Evolutionary conservation across 2,329 filamentous ascomycete species (phyloP), one percentile per base, ranked within the genome.

Genomic region (Tolypocladium endophyticum): DNA sequence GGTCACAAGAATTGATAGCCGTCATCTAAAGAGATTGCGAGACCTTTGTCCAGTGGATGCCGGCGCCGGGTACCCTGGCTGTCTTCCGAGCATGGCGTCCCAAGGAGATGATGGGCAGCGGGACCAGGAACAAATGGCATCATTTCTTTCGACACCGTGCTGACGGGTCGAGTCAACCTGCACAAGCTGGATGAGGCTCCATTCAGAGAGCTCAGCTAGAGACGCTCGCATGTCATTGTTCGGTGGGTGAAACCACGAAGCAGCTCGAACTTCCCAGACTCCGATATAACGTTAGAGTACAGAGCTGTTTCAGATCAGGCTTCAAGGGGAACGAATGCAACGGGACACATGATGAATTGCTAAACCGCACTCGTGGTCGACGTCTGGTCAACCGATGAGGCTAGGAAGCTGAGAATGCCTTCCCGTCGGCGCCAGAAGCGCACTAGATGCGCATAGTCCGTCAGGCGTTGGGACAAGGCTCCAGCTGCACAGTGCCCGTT

Each of bases 1-100:
- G 47, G 47, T 20, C 16, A 30, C 36, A 18, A 25, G 25, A 56
- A 39, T 28, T 52, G 43, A 58, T 52, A 39, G 50, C n/a, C 23
- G n/a, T 58, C 59, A 58, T 58, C 50, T 52, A 39, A 55, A 20
- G 59, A 60, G 55, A 60, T 60, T 60, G 56, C 55, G 43, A 58
- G 16, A 16, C 35, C 28, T 35, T 20, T 50, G 33, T 28, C 18
- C n/a, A 30, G 55, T 43, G 55, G 55, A 56, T 56, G 38, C 41
- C 52, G 18, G 28, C 20, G 28, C 25, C 45, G 38, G 36, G 50
- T 33, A 45, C 47, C 57, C 56, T 33, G 20, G 38, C 14, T 33
- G 25, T 18, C 14, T 14, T 25, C n/a, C 18, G 35, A 36, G 33
- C 43, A 47, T 47, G 23, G 50, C 45, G 38, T 54, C 43, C 43